Evolutionary conservation across 140 eudicot genomes (phyloP).

Genomic region (Erigeron philadelphicus): DNA sequence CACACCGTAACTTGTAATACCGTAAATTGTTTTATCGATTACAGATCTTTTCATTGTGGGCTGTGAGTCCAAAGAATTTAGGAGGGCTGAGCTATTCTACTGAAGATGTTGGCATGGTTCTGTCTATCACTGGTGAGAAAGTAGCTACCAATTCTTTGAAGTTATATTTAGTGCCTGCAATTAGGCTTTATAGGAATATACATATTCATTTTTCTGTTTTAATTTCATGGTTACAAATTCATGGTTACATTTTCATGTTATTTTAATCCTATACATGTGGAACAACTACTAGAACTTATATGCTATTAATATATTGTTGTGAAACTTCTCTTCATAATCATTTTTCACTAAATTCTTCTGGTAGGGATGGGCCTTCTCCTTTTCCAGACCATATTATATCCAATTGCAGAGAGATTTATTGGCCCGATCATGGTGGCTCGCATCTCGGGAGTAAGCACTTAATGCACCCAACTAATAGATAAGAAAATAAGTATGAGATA

Average conservation of each 20-base stretch:
- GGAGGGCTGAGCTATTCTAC: constrained; percentile 77
- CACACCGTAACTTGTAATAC: neutral
- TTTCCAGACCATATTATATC: constrained; percentile 61
- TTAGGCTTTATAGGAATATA: neutral
- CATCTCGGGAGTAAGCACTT: constrained; percentile 57
- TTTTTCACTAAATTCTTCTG: neutral
- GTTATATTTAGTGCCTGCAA: neutral
- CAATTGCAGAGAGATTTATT: constrained; percentile 43
- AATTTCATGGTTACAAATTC: no score
- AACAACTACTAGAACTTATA: no score
- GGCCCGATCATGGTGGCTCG: constrained; percentile 64
- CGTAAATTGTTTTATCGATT: neutral
- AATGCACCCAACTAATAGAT: neutral
- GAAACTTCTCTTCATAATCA: no score
- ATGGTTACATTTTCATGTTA: no score
- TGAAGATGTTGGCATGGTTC: constrained; percentile 60
- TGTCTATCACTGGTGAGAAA: constrained; percentile 60
- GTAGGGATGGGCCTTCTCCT: constrained; percentile 73
- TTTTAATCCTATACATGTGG: no score
- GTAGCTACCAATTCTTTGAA: neutral
- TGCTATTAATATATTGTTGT: no score
- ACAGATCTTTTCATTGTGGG: constrained; percentile 91
- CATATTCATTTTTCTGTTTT: no score
- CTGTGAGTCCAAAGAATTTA: constrained; percentile 70
- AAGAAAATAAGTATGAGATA: constrained; percentile 4